Percentiles rank a stretch among this genome's conserved stretches.
Evolutionary conservation across 1,284 basidiomycete species (phyloP).

Genomic region (Violaceomyces palustris): DNA sequence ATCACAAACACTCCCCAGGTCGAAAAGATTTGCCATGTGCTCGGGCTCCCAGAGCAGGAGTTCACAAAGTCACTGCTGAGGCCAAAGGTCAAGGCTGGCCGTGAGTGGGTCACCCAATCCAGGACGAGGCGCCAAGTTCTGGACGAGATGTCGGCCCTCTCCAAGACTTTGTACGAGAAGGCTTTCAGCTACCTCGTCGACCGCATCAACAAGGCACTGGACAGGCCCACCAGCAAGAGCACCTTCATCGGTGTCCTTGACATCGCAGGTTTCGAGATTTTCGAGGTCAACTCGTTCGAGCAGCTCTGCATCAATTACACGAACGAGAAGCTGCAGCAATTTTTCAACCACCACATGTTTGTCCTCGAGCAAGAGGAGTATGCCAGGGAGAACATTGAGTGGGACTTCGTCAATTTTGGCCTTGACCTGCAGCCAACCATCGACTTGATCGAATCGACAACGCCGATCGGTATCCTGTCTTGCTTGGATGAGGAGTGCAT

Average conservation of each 20-base stretch:
- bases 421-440: constrained; percentile 97
- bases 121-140: constrained; percentile 85
- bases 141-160: constrained; percentile 85
- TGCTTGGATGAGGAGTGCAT: constrained; percentile 97
- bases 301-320: constrained; percentile 99
- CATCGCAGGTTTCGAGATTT: constrained; percentile 98
- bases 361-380: constrained; percentile 99
- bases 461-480: constrained; percentile 80
- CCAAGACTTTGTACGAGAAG: constrained; percentile 97
- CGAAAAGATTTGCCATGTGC: constrained; percentile 85
- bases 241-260: constrained; percentile 98
- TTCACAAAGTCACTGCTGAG: constrained; percentile 68
- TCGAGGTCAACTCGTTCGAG: constrained; percentile 67
- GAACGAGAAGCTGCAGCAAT: constrained; percentile 60
- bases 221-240: constrained; percentile 79
- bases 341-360: constrained; percentile 96
- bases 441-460: constrained; percentile 80
- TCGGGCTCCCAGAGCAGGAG: constrained; percentile 84
- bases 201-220: constrained; percentile 87
- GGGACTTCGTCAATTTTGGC: constrained; percentile 98
- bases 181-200: constrained; percentile 90
- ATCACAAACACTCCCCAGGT: constrained; percentile 57
- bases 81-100: constrained; percentile 81
- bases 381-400: constrained; percentile 89
- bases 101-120: constrained; percentile 94